Evolutionary conservation across 306 rosid genomes (phyloP), one percentile per base, ranked within the genome.

Genomic region (Inga leiocalycina): DNA sequence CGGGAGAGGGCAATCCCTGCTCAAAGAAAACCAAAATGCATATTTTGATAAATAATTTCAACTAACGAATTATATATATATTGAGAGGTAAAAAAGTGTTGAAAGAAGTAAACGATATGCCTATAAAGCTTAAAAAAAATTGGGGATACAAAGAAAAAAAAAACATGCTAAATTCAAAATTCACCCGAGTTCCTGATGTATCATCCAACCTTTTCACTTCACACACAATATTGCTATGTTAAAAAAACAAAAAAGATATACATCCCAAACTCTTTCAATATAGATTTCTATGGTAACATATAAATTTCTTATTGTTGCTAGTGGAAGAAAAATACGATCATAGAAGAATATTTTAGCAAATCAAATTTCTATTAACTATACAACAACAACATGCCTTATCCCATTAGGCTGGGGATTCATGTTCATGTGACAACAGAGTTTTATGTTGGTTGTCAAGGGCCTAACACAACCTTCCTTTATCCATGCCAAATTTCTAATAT

Each of bases 1-100:
- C 16, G 41, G 22, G 76, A 49, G 76, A 93, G 92, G 83, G 90
- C 86, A 88, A 81, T 71, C 71, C 90, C 98, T 96, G 90, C 75
- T 79, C 88, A 84, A 84, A 78, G 74, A 75, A 45, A 67, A 87
- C 62, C 82, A 87, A 79, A 41, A 77, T 62, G 80, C 74, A 76
- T 49, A 64, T 71, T 79, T 49, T 64, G 76, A 70, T 71, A 59
- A 79, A 45, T 15, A 76, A 39, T 78, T 71, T 66, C 20, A 49
- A 83, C 24, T 65, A 69, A 75, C 54, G 66, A 43, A 75, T n/a
- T 20, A 43, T 43, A 45, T 61, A n/a, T 64, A 43, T 12, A 84
- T 37, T 16, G 86, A 83, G 80, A 62, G 71, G 51, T 24, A 35
- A 67, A 74, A 69, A 80, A 79, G 39, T 43, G 74, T 39, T 72